Evolutionary conservation across 192 early-diverging fungal species (phyloP).

Genomic region (Chytriomyces sp.): DNA sequence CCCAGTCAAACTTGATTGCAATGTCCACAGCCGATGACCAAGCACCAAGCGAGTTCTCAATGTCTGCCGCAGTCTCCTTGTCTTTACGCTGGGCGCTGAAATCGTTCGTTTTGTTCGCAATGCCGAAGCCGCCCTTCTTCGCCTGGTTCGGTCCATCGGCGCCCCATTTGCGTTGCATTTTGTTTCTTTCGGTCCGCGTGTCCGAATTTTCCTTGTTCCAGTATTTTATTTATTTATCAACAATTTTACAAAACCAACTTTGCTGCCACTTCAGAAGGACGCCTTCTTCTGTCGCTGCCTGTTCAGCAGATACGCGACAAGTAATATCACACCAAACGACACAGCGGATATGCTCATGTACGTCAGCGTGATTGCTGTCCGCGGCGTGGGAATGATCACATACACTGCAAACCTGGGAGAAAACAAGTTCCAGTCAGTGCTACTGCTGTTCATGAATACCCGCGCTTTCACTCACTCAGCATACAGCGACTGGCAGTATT

Average conservation of each 20-base stretch:
- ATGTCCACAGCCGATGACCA: not conserved
- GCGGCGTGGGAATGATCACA: slow-evolving; percentile 26
- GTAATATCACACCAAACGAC: slow-evolving; percentile 28
- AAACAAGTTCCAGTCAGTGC: not conserved
- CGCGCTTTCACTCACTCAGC: slow-evolving; percentile 1
- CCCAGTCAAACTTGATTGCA: slow-evolving; percentile 22
- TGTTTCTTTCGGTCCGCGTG: too few species aligned
- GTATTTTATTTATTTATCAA: too few species aligned
- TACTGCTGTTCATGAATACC: not conserved
- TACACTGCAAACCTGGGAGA: slow-evolving; percentile 21
- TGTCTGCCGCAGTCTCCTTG: not conserved
- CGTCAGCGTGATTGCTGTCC: slow-evolving; percentile 30
- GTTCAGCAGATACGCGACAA: slow-evolving; percentile 5
- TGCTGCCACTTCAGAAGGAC: too few species aligned
- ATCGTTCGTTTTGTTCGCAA: too few species aligned
- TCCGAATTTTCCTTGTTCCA: too few species aligned
- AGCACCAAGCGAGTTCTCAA: not conserved
- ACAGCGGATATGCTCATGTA: slow-evolving; percentile 31
- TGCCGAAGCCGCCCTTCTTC: too few species aligned
- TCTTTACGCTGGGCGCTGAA: too few species aligned
- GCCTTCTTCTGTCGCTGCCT: slow-evolving; percentile 8
- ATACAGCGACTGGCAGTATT: slow-evolving; percentile 18
- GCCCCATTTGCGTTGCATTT: too few species aligned
- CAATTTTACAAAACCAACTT: too few species aligned
- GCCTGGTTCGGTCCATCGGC: too few species aligned